These are phyloP conservation scores for Neurospora tetrasperma DNA, from an alignment of 495 filamentous ascomycete genomes.

Conservation along the genomic window DNA sequence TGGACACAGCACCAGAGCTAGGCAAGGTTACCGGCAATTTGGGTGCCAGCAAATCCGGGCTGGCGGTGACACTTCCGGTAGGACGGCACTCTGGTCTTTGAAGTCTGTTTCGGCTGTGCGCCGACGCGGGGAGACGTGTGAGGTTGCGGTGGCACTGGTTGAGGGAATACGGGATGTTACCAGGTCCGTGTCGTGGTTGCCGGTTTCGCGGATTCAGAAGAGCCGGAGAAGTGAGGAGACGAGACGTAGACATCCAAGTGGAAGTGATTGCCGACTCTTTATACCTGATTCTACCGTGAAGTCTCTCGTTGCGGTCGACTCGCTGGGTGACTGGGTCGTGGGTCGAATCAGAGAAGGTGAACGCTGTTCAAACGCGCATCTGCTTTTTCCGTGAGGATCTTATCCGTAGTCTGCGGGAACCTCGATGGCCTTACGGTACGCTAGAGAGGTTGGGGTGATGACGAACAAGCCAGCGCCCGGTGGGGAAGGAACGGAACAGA, in stretches of 20 bases:
- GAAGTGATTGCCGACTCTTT: not conserved
- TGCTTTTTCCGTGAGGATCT: not conserved
- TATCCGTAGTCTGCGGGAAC: not conserved
- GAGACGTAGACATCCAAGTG: not conserved
- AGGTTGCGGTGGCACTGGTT: conserved; percentile 1
- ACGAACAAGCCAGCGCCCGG: not conserved
- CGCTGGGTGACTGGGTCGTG: not conserved
- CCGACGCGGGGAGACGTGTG: not conserved
- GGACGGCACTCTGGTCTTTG: conserved; percentile 4
- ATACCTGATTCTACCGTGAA: not conserved
- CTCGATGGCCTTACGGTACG: not conserved
- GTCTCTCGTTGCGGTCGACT: not conserved
- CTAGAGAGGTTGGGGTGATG: not conserved
- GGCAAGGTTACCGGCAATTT: conserved; percentile 16
- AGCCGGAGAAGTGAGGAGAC: not conserved
- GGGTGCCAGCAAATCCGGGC: conserved; percentile 15
- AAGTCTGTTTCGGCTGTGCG: not conserved
- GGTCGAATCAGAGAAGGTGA: not conserved
- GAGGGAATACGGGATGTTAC: not conserved
- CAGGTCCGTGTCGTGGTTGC: not conserved
- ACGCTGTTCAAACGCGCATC: not conserved
- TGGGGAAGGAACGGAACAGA: not conserved
- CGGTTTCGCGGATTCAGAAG: not conserved
- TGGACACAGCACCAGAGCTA: conserved; percentile 17
- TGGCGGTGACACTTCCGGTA: conserved; percentile 2